Evolutionary conservation across 2,329 filamentous ascomycete genomes (phyloP), one percentile per base, ranked within the genome.

Genomic region (Aspergillus sergii): DNA sequence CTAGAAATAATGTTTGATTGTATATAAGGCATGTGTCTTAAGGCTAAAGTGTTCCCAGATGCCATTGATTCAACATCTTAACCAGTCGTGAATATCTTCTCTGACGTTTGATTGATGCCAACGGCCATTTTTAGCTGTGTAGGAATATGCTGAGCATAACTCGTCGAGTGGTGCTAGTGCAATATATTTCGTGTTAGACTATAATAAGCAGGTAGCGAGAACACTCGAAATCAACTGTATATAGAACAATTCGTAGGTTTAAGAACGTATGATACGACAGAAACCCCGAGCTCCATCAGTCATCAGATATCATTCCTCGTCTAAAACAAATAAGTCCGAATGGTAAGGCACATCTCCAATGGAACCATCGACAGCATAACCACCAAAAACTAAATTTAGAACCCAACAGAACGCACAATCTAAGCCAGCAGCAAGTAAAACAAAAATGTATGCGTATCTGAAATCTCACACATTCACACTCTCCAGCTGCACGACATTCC

Each of bases 401-500:
- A 1, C 3, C 39, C 19, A n/a, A 4, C 1, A n/a, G 39, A n/a
- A n/a, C 19, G 4, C 8, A 9, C 16, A 19, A n/a, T 8, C 1
- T 2, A 41, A 41, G 39, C 8, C 8, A 41, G 19, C 8, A 41
- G 7, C 7, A 1, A 19, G 39, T 8, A 41, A n/a, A 2, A 19
- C 8, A n/a, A n/a, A 19, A 9, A 0, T 9, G 16, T 41, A 19
- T 41, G 16, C 14, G 14, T 41, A 10, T 10, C 6, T 48, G 23
- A 23, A 5, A 19, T 7, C 32, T 55, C 16, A 55, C 32, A 39
- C 51, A 26, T 36, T 39, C 11, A 26, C 34, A n/a, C n/a, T 23
- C n/a, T 55, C 51, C 1, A 55, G n/a, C 26, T 55, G 51, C 11
- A 39, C 34, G 2, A 55, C 51, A 55, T 55, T 39, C 12, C 32